Conservation (phyloP, 106 monocot genomes). For the Platanthera zijinensis region DNA sequence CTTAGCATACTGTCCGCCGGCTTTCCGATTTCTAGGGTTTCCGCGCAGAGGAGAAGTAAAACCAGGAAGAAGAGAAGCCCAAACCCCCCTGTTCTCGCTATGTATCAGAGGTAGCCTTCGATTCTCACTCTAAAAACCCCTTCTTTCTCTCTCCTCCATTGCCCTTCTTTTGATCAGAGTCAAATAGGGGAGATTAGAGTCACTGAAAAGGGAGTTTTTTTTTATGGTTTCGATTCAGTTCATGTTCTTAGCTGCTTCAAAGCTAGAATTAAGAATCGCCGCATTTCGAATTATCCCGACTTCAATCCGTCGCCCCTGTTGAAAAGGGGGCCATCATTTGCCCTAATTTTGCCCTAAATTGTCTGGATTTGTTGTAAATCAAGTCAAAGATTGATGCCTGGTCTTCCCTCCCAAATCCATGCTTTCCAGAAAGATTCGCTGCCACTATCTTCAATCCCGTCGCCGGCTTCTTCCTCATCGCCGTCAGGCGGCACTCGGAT, state of each 20-base stretch:
- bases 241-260: not conserved
- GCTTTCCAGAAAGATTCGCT: slow-evolving; percentile 17
- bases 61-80: not conserved
- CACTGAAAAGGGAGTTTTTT: not conserved
- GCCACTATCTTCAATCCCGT: slow-evolving; percentile 20
- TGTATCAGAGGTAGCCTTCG: slow-evolving; percentile 1
- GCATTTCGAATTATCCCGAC: not conserved
- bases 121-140: not conserved
- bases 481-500: slow-evolving; percentile 36
- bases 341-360: slow-evolving; percentile 31
- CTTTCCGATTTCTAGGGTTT: not conserved
- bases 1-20: too few species aligned
- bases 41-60: not conserved
- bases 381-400: slow-evolving; percentile 14
- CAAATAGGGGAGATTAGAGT: not conserved
- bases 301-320: not conserved
- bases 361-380: not conserved
- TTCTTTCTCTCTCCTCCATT: not conserved
- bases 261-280: not conserved
- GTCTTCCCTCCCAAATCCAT: slow-evolving; percentile 8
- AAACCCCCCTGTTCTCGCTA: not conserved
- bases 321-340: slow-evolving; percentile 7
- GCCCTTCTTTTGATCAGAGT: not conserved
- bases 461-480: slow-evolving; percentile 15
- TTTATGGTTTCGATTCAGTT: not conserved